phyloP scores from a whole-genome alignment of 2,329 filamentous ascomycete species.

The Didymella sp. region DNA sequence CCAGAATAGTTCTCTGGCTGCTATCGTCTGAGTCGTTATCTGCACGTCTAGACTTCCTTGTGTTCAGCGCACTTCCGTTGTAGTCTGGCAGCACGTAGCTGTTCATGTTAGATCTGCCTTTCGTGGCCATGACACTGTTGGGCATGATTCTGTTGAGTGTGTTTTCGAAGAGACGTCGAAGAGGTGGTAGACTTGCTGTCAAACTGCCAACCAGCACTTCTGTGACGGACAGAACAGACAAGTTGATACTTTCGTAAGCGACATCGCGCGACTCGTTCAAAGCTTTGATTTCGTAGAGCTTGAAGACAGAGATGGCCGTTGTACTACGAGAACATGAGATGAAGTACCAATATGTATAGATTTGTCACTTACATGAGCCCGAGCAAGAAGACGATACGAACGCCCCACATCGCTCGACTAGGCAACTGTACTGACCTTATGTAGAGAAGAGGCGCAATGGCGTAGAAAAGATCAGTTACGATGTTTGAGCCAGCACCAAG shows the following conservation, averaged over 20 bases:
- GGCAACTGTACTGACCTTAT: conserved; percentile 12
- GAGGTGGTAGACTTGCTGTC: conserved; percentile 20
- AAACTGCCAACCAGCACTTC: conserved; percentile 16
- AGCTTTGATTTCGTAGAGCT: conserved; percentile 18
- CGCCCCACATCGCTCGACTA: conserved; percentile 12
- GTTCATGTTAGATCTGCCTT: not conserved
- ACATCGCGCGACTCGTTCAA: conserved; percentile 6
- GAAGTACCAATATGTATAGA: too few species aligned
- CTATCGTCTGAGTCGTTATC: conserved; percentile 12
- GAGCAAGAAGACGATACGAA: conserved; percentile 18
- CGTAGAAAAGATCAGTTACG: conserved; percentile 17
- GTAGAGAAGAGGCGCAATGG: conserved; percentile 17
- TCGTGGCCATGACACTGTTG: not conserved
- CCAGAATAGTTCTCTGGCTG: conserved; percentile 17
- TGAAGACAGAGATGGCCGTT: conserved; percentile 19
- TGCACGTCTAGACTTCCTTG: not conserved
- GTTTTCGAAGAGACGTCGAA: conserved; percentile 18
- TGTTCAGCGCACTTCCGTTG: not conserved
- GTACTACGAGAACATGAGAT: conserved; percentile 3
- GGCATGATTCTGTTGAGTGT: conserved; percentile 14
- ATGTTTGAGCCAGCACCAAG: conserved; percentile 15
- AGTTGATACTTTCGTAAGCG: conserved; percentile 12
- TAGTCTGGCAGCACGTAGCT: conserved; percentile 6
- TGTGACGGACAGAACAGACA: conserved; percentile 14
- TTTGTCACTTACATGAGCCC: conserved; percentile 10